Evolutionary conservation across 202 grass and related monocot species (phyloP).

Genomic region (Hordeum pubiflorum): DNA sequence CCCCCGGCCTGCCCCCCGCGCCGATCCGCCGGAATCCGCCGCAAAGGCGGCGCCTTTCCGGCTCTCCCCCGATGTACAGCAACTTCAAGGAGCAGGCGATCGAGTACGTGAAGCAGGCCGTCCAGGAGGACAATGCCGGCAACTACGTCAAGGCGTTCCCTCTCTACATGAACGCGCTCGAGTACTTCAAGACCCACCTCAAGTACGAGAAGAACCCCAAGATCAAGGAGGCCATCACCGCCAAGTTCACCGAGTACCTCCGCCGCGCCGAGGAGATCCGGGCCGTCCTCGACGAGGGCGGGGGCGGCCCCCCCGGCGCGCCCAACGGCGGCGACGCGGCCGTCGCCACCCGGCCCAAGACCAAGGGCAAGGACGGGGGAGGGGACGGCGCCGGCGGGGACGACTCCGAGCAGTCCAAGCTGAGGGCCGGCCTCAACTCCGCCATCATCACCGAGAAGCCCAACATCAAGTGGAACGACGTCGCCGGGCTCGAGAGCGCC

Average conservation of each 20-base stretch:
- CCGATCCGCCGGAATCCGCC: slow-evolving; percentile 40
- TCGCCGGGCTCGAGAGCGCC: slow-evolving; percentile 82
- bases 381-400: slow-evolving; percentile 71
- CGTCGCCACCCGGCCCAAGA: slow-evolving; percentile 79
- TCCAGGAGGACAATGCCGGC: slow-evolving; percentile 97
- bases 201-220: slow-evolving; percentile 99
- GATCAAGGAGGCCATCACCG: slow-evolving; percentile 95
- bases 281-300: slow-evolving; percentile 80
- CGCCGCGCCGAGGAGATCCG: slow-evolving; percentile 99
- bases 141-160: slow-evolving; percentile 97
- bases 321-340: slow-evolving; percentile 71
- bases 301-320: slow-evolving; percentile 21
- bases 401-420: slow-evolving; percentile 82
- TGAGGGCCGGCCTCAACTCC: slow-evolving; percentile 81
- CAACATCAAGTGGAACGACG: slow-evolving; percentile 96
- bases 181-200: slow-evolving; percentile 98
- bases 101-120: slow-evolving; percentile 96
- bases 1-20: background rate
- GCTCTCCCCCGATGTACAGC: slow-evolving; percentile 69
- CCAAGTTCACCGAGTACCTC: slow-evolving; percentile 97
- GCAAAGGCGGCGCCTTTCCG: slow-evolving; percentile 23
- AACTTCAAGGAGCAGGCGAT: slow-evolving; percentile 99
- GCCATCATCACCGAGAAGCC: slow-evolving; percentile 97
- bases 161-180: slow-evolving; percentile 97
- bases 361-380: slow-evolving; percentile 85